These are phyloP conservation scores for Phyllosticta citriasiana DNA, from an alignment of 2,329 filamentous ascomycete genomes.

Conservation along the genomic window DNA sequence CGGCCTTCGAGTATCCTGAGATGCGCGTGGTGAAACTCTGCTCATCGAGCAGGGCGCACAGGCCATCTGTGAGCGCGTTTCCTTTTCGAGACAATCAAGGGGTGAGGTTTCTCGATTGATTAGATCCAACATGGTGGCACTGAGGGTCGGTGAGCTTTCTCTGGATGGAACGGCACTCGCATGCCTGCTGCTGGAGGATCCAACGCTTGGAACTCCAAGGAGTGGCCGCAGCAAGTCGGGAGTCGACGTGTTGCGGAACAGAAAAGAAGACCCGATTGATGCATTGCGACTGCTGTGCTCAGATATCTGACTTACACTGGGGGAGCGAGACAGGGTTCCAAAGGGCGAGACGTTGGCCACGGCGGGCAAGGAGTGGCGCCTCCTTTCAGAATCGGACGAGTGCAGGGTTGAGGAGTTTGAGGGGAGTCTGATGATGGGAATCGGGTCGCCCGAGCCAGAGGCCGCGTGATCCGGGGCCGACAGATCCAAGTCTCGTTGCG, in stretches of 20 bases:
- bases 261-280: not conserved
- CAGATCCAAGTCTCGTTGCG: constrained; percentile 1
- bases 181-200: not conserved
- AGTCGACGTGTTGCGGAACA: not conserved
- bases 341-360: not conserved
- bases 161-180: not conserved
- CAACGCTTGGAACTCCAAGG: not conserved
- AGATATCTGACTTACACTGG: constrained; percentile 4
- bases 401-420: not conserved
- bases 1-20: not conserved
- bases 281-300: constrained; percentile 6
- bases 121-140: constrained; percentile 2
- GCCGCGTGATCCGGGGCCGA: not conserved
- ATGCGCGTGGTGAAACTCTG: not conserved
- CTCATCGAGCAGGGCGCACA: constrained; percentile 1
- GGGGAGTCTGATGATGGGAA: constrained; percentile 5
- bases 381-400: not conserved
- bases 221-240: constrained; percentile 4
- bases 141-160: constrained; percentile 1
- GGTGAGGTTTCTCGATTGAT: constrained; percentile 4
- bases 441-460: not conserved
- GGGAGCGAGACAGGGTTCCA: not conserved
- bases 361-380: constrained; percentile 1
- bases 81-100: constrained; percentile 8
- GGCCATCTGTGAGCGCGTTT: not conserved